Evolutionary conservation across 768 basidiomycete genomes (phyloP).

Genomic region (Leccinum rimulosum): DNA sequence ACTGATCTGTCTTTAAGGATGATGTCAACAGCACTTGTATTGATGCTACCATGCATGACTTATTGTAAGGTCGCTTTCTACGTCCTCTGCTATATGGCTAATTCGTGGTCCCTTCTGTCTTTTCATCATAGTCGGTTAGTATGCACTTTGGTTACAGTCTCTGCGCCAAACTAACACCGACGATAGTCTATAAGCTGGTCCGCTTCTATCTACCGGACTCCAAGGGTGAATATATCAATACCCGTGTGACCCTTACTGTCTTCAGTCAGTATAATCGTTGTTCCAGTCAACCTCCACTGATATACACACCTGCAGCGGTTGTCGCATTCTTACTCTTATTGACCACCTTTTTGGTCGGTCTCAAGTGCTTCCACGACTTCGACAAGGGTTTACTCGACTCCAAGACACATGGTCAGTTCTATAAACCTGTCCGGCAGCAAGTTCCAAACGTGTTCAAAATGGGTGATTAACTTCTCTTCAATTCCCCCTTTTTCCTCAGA

Average conservation of each 20-base stretch:
- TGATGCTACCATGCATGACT: constrained; percentile 75
- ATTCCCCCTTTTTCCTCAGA: constrained; percentile 33
- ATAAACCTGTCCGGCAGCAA: constrained; percentile 32
- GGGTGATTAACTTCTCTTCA: constrained; percentile 35
- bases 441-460: constrained; percentile 25
- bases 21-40: constrained; percentile 65
- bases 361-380: constrained; percentile 81
- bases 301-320: constrained; percentile 50
- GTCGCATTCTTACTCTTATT: constrained; percentile 73
- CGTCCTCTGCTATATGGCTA: not conserved
- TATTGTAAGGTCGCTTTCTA: constrained; percentile 57
- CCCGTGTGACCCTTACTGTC: constrained; percentile 72
- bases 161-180: constrained; percentile 1
- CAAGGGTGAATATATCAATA: constrained; percentile 55
- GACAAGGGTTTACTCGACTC: constrained; percentile 70
- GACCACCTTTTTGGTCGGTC: constrained; percentile 67
- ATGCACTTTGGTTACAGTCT: not conserved
- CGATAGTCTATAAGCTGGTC: constrained; percentile 77
- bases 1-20: constrained; percentile 38
- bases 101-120: constrained; percentile 1
- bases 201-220: constrained; percentile 73
- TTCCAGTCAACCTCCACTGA: not conserved
- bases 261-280: constrained; percentile 58
- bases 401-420: constrained; percentile 71
- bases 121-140: constrained; percentile 29